Conservation (phyloP, 768 basidiomycete species). For the Psilocybe cubensis region DNA sequence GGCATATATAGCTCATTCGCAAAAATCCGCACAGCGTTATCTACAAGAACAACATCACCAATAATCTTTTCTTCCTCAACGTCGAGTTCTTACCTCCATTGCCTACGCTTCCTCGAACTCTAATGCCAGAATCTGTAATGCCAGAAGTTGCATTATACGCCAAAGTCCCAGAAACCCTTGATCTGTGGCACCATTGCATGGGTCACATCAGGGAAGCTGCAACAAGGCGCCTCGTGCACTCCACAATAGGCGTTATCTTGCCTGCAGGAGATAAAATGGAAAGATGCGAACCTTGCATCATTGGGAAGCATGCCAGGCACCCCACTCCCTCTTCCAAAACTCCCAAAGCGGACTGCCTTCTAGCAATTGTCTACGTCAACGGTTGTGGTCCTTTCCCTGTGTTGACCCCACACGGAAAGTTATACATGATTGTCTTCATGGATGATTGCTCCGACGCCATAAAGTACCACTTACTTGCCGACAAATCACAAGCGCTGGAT, state of each 20-base stretch:
- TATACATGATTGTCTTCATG: slow-evolving; percentile 18
- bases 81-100: slow-evolving; percentile 3
- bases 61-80: neutral
- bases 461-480: neutral
- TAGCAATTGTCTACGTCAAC: slow-evolving; percentile 22
- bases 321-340: slow-evolving; percentile 7
- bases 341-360: slow-evolving; percentile 8
- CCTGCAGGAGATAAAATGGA: slow-evolving; percentile 13
- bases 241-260: neutral
- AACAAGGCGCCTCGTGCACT: slow-evolving; percentile 1
- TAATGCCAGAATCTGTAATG: too few relatives aligned
- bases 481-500: slow-evolving; percentile 2
- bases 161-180: neutral
- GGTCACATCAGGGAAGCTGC: slow-evolving; percentile 27
- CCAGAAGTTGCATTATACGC: neutral
- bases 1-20: too few relatives aligned
- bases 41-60: neutral
- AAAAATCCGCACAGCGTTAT: neutral
- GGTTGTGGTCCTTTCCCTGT: slow-evolving; percentile 27
- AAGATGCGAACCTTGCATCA: slow-evolving; percentile 25
- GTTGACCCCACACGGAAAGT: slow-evolving; percentile 14
- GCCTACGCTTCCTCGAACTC: too few relatives aligned
- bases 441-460: slow-evolving; percentile 22
- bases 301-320: slow-evolving; percentile 25
- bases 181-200: slow-evolving; percentile 28